These are phyloP conservation scores for Oryza nivara DNA, from an alignment of 176 grass and related monocot genomes.

Conservation along the genomic window DNA sequence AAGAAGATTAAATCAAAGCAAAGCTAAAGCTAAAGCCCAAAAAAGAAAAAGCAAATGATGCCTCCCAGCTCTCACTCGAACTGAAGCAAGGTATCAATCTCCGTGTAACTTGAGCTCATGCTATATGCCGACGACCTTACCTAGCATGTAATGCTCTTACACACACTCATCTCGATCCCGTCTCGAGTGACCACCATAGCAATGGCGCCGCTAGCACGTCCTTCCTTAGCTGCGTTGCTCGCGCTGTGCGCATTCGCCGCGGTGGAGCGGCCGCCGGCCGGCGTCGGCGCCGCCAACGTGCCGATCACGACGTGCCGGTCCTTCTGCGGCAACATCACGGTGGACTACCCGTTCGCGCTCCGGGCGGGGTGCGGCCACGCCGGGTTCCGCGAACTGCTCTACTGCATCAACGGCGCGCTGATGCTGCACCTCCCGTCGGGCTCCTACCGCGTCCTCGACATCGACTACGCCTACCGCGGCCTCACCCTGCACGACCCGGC, in stretches of 20 bases:
- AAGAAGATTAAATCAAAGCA: slow-evolving; percentile 30
- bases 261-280: neutral
- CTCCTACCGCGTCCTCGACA: slow-evolving; percentile 88
- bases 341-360: slow-evolving; percentile 91
- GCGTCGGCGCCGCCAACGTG: slow-evolving; percentile 39
- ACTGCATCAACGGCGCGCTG: slow-evolving; percentile 83
- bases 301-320: slow-evolving; percentile 71
- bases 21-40: slow-evolving; percentile 49
- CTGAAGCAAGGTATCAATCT: slow-evolving; percentile 57
- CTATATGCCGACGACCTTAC: neutral
- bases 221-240: slow-evolving; percentile 11
- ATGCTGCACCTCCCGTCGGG: slow-evolving; percentile 94
- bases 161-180: neutral
- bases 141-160: neutral
- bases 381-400: slow-evolving; percentile 86
- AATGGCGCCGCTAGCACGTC: slow-evolving; percentile 34
- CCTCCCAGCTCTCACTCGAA: slow-evolving; percentile 38
- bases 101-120: slow-evolving; percentile 14
- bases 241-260: slow-evolving; percentile 21
- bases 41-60: slow-evolving; percentile 52
- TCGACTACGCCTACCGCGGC: slow-evolving; percentile 87
- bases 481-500: slow-evolving; percentile 81
- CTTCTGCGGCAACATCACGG: slow-evolving; percentile 93
- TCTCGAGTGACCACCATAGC: neutral
- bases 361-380: slow-evolving; percentile 78